A percentile compares a stretch with the other conserved stretches of the same genome.
Conservation (phyloP, 371 early-diverging fungal species). For the Zancudomyces culisetae region DNA sequence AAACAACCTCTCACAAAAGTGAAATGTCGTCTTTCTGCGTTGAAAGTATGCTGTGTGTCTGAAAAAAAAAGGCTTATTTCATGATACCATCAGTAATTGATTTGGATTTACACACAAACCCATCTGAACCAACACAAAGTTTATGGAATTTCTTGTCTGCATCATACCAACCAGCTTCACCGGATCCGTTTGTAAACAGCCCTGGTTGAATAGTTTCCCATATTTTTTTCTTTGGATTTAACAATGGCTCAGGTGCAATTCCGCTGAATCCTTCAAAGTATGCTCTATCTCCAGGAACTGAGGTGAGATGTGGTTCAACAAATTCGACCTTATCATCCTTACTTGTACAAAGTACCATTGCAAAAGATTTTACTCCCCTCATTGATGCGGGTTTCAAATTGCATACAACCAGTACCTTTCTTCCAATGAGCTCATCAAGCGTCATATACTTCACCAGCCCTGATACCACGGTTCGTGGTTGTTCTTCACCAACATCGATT, state of each 20-base stretch:
- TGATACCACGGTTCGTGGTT: slow-evolving; percentile 74
- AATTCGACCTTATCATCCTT: slow-evolving; percentile 43
- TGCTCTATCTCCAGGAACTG: slow-evolving; percentile 76
- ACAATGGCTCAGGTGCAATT: slow-evolving; percentile 58
- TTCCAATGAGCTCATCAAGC: slow-evolving; percentile 61
- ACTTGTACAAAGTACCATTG: slow-evolving; percentile 88
- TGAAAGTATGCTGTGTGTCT: no score
- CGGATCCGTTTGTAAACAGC: slow-evolving; percentile 57
- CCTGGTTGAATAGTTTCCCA: slow-evolving; percentile 92
- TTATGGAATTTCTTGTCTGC: slow-evolving; percentile 33
- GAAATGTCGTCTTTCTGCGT: no score
- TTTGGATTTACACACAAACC: slow-evolving; percentile 26
- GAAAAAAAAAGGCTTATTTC: slow-evolving; percentile 39
- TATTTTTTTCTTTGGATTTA: slow-evolving; percentile 95
- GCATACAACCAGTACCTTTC: slow-evolving; percentile 44
- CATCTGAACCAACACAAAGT: slow-evolving; percentile 19
- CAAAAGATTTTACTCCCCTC: slow-evolving; percentile 86
- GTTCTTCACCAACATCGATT: slow-evolving; percentile 76
- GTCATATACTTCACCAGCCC: slow-evolving; percentile 85
- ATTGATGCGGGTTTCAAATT: slow-evolving; percentile 91
- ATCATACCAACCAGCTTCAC: slow-evolving; percentile 57
- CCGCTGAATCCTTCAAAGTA: slow-evolving; percentile 73
- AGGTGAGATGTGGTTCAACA: slow-evolving; percentile 65
- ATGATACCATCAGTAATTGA: slow-evolving; percentile 48
- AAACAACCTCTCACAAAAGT: no score